Conservation (phyloP, 345 rosid genomes). For the Toxicodendron radicans region DNA sequence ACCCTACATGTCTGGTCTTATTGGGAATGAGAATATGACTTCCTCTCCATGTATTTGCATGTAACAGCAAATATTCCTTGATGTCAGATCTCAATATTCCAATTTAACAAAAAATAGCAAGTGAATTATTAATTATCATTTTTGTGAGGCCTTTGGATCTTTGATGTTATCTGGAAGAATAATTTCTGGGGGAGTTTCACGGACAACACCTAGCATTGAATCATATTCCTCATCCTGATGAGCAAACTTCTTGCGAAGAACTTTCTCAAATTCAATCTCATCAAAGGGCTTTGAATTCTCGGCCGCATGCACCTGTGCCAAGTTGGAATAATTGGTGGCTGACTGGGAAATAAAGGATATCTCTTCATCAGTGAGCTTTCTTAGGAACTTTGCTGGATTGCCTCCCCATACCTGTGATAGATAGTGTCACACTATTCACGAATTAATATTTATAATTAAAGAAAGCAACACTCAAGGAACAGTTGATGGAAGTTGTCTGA, state of each 20-base stretch:
- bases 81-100: slow-evolving; percentile 26
- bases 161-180: slow-evolving; percentile 73
- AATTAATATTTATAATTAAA: neutral
- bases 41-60: slow-evolving; percentile 37
- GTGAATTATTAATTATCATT: slow-evolving; percentile 41
- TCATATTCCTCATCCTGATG: slow-evolving; percentile 75
- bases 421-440: neutral
- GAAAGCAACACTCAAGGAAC: slow-evolving; percentile 1
- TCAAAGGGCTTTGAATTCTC: slow-evolving; percentile 84
- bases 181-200: slow-evolving; percentile 80
- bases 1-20: slow-evolving; percentile 39
- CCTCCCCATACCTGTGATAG: slow-evolving; percentile 87
- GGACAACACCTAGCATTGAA: slow-evolving; percentile 80
- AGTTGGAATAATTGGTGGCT: slow-evolving; percentile 78
- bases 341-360: slow-evolving; percentile 69
- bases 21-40: slow-evolving; percentile 40
- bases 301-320: slow-evolving; percentile 83
- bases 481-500: neutral
- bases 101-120: slow-evolving; percentile 28
- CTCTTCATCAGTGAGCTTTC: slow-evolving; percentile 80
- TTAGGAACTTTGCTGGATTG: slow-evolving; percentile 90
- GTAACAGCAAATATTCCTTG: slow-evolving; percentile 33
- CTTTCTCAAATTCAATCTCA: slow-evolving; percentile 88
- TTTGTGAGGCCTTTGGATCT: slow-evolving; percentile 49
- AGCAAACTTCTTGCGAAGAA: slow-evolving; percentile 79